phyloP scores from a whole-genome alignment of 2,329 filamentous ascomycete genomes.

The Zelopaecilomyces penicillatus region DNA sequence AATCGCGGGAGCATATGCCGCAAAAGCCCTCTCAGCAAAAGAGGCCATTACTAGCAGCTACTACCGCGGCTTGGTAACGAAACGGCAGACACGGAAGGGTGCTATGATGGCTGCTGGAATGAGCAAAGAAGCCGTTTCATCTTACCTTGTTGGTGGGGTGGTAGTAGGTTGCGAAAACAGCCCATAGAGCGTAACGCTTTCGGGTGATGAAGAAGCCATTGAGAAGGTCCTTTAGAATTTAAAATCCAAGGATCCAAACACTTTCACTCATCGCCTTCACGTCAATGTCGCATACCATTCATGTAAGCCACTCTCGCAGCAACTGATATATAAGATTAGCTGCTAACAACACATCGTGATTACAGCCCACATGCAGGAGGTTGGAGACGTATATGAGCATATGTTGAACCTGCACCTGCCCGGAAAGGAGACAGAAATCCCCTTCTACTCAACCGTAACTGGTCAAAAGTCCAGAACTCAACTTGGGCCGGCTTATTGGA shows the following conservation, averaged over 20 bases:
- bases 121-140: not conserved
- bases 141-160: not conserved
- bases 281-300: constrained; percentile 14
- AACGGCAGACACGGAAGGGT: not conserved
- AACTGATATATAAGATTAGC: not conserved
- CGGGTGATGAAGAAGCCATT: constrained; percentile 20
- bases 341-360: not conserved
- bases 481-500: constrained; percentile 21
- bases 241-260: constrained; percentile 23
- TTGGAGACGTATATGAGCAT: constrained; percentile 1
- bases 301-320: not conserved
- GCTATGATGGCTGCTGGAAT: constrained; percentile 7
- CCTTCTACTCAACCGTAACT: constrained; percentile 20
- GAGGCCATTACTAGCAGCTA: constrained; percentile 22
- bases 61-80: constrained; percentile 9
- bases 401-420: not conserved
- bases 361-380: constrained; percentile 3
- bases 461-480: not conserved
- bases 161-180: constrained; percentile 31
- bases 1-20: constrained; percentile 28
- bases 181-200: constrained; percentile 32
- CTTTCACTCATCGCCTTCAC: constrained; percentile 34
- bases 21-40: constrained; percentile 10
- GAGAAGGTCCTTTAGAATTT: constrained; percentile 29
- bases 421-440: not conserved